These are phyloP conservation scores for Colletotrichum shisoi DNA, from an alignment of 2,329 filamentous ascomycete species.

Conservation along the genomic window DNA sequence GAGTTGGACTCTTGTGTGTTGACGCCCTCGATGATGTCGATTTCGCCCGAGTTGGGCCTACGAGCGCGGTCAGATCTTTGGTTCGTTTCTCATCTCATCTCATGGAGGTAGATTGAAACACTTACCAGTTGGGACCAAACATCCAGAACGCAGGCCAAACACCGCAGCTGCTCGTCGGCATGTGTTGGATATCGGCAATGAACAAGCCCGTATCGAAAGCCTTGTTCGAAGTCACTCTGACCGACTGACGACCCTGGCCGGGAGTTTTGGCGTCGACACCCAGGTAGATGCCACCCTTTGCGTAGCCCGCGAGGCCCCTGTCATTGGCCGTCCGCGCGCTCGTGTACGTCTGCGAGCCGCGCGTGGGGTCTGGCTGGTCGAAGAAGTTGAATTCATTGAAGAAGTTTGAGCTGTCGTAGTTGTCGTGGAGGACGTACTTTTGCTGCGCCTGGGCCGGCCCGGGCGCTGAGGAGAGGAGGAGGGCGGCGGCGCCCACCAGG, in stretches of 20 bases:
- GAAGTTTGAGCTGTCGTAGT: slow-evolving; percentile 63
- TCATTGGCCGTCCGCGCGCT: slow-evolving; percentile 64
- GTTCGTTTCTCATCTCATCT: not conserved
- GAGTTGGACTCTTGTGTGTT: slow-evolving; percentile 67
- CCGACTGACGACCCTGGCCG: slow-evolving; percentile 69
- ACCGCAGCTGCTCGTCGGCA: slow-evolving; percentile 76
- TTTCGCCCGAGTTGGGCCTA: slow-evolving; percentile 70
- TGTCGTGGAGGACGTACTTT: slow-evolving; percentile 57
- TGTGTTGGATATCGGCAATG: slow-evolving; percentile 76
- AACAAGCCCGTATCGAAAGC: slow-evolving; percentile 74
- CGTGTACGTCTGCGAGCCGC: slow-evolving; percentile 77
- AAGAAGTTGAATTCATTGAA: slow-evolving; percentile 66
- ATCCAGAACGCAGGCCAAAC: slow-evolving; percentile 79
- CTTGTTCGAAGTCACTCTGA: slow-evolving; percentile 73
- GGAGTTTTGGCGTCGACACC: slow-evolving; percentile 72
- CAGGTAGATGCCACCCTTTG: slow-evolving; percentile 67
- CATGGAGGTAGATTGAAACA: not conserved
- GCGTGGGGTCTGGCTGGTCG: slow-evolving; percentile 69
- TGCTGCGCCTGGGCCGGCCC: slow-evolving; percentile 43
- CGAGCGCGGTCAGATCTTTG: not conserved
- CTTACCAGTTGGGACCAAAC: slow-evolving; percentile 70
- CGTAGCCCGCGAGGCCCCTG: slow-evolving; percentile 65
- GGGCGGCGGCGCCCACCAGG: slow-evolving; percentile 30
- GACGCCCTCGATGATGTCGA: slow-evolving; percentile 83
- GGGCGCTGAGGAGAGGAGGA: slow-evolving; percentile 24